Evolutionary conservation across 805 yeast genomes (phyloP).

Genomic region (Candida andamanensis): DNA sequence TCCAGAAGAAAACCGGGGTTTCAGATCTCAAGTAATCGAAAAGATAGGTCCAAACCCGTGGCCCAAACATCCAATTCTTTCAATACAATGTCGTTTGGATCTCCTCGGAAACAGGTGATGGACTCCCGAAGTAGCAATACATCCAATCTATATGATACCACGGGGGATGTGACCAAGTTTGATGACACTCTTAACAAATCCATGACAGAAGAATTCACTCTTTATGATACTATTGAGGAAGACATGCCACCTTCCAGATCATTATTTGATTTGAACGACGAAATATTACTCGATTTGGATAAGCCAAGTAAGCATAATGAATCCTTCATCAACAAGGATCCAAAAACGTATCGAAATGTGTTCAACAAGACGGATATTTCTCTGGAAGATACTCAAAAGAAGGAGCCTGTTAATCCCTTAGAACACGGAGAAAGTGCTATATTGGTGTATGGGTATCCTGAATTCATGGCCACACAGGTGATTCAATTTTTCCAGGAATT

Average conservation of each 20-base stretch:
- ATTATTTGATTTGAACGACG: constrained; percentile 44
- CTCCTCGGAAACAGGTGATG: constrained; percentile 16
- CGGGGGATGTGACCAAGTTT: constrained; percentile 13
- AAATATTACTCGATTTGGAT: constrained; percentile 32
- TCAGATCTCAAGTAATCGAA: constrained; percentile 23
- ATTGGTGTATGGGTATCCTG: constrained; percentile 85
- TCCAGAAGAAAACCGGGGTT: constrained; percentile 38
- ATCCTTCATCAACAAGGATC: constrained; percentile 43
- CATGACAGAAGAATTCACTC: constrained; percentile 23
- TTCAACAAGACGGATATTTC: constrained; percentile 30
- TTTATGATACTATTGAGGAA: constrained; percentile 20
- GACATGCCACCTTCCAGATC: constrained; percentile 50
- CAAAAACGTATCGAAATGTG: constrained; percentile 40
- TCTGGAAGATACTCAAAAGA: constrained; percentile 4
- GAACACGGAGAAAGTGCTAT: constrained; percentile 55
- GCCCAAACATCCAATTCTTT: constrained; percentile 16
- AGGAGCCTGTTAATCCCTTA: constrained; percentile 18
- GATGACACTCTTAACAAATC: constrained; percentile 30
- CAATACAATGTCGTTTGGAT: constrained; percentile 34
- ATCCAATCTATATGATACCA: constrained; percentile 18
- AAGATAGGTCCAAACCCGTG: constrained; percentile 9
- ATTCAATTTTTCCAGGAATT: constrained; percentile 71
- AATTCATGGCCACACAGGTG: constrained; percentile 59
- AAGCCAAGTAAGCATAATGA: constrained; percentile 31
- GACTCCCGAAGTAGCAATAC: constrained; percentile 15